A percentile compares a stretch with the other conserved stretches of the same genome.
These are phyloP conservation scores for Leucaena leucocephala DNA, from an alignment of 306 rosid genomes.

Conservation along the genomic window DNA sequence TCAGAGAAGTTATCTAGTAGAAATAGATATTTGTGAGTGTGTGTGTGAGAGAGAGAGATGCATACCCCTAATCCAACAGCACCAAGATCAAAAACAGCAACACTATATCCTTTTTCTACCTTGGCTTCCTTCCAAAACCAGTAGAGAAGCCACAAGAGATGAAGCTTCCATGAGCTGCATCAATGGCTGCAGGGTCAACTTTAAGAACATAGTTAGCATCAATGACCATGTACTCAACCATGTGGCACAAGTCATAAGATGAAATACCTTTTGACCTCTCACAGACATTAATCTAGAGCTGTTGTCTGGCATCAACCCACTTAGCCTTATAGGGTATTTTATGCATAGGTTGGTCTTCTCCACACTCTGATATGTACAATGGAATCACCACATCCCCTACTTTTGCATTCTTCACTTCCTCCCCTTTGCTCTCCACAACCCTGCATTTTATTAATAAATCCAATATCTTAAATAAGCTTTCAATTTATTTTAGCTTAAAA, in stretches of 20 bases:
- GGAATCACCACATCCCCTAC: conserved; percentile 50
- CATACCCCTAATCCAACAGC: conserved; percentile 55
- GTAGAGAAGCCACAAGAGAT: conserved; percentile 54
- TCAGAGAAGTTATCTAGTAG: not conserved
- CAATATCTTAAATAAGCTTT: not conserved
- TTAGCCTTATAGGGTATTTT: not conserved
- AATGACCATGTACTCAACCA: conserved; percentile 46
- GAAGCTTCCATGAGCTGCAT: conserved; percentile 40
- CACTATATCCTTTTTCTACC: conserved; percentile 36
- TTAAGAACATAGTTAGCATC: conserved; percentile 35
- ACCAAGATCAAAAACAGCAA: conserved; percentile 49
- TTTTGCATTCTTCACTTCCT: conserved; percentile 30
- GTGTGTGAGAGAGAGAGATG: not conserved
- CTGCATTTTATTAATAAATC: not conserved
- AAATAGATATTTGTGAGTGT: no score
- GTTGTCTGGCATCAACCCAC: not conserved
- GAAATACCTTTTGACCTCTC: conserved; percentile 34
- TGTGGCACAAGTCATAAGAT: conserved; percentile 35
- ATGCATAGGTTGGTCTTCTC: conserved; percentile 3
- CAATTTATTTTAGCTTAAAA: not conserved
- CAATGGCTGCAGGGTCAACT: conserved; percentile 10
- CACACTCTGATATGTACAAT: conserved; percentile 35
- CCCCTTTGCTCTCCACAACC: conserved; percentile 39
- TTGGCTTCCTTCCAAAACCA: conserved; percentile 51
- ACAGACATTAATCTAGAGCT: conserved; percentile 18